Evolutionary conservation across 257 asterid species (phyloP).

Genomic region (Solanum habrochaites): DNA sequence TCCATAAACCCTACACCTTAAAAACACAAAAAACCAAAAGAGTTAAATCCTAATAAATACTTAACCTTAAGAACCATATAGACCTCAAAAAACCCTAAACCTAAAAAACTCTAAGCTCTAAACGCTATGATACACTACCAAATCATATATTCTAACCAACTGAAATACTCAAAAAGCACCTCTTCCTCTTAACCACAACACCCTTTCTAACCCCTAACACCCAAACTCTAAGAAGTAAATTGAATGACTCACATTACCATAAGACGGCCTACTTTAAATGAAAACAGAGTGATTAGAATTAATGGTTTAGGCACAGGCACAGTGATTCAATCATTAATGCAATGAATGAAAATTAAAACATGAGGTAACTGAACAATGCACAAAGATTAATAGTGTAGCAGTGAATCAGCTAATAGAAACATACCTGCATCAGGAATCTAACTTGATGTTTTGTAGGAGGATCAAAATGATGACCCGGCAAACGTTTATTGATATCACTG

Average conservation of each 20-base stretch:
- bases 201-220: too few species aligned
- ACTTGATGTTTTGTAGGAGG: slow-evolving; percentile 70
- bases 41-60: too few species aligned
- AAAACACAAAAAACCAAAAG: too few species aligned
- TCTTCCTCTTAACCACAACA: too few species aligned
- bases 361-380: neutral
- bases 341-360: neutral
- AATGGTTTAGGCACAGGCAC: neutral
- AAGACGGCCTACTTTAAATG: neutral
- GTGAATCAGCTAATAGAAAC: neutral
- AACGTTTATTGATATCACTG: slow-evolving; percentile 75
- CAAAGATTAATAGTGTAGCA: neutral
- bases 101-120: too few species aligned
- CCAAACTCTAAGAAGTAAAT: neutral
- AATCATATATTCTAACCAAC: too few species aligned
- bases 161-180: too few species aligned
- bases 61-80: too few species aligned
- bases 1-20: too few species aligned
- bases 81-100: too few species aligned
- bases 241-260: neutral
- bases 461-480: slow-evolving; percentile 90
- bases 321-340: neutral
- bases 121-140: too few species aligned
- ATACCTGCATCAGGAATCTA: slow-evolving; percentile 45
- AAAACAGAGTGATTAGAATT: neutral